Percentiles rank a stretch among this genome's conserved stretches.
These are phyloP conservation scores for Tuber indicum DNA, from an alignment of 495 filamentous ascomycete genomes.

Conservation along the genomic window DNA sequence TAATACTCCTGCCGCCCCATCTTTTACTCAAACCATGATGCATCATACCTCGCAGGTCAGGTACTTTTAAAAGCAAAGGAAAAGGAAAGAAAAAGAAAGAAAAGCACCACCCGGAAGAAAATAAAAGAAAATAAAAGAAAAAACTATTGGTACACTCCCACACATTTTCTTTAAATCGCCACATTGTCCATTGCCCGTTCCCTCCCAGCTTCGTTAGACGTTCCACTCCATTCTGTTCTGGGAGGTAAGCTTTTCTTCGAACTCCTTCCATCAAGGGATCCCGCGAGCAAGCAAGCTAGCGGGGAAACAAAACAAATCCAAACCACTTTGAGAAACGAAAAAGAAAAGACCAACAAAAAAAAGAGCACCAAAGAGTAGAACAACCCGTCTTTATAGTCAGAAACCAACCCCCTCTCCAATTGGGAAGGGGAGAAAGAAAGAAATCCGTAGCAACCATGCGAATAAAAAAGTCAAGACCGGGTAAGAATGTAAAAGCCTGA, in stretches of 20 bases:
- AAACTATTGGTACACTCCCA: background rate
- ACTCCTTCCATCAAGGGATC: background rate
- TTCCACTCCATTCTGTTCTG: background rate
- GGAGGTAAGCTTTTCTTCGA: background rate
- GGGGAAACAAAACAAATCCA: constrained; percentile 9
- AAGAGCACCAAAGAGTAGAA: background rate
- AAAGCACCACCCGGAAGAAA: background rate
- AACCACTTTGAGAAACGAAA: background rate
- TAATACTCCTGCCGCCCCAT: background rate
- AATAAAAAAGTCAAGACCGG: background rate
- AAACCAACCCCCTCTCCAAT: background rate
- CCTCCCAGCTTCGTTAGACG: background rate
- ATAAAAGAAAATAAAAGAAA: background rate
- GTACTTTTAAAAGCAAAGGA: background rate
- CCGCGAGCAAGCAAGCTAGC: background rate
- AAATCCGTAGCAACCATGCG: constrained; percentile 1
- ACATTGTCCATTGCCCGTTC: background rate
- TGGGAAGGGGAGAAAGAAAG: background rate
- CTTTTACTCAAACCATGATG: background rate
- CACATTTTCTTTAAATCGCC: background rate
- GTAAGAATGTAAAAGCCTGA: background rate
- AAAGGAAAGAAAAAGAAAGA: background rate
- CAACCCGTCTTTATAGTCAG: constrained; percentile 8
- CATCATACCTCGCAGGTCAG: background rate
- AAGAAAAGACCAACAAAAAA: background rate